phyloP scores from a whole-genome alignment of 2,329 filamentous ascomycete genomes.

The Aureobasidium sp. region DNA sequence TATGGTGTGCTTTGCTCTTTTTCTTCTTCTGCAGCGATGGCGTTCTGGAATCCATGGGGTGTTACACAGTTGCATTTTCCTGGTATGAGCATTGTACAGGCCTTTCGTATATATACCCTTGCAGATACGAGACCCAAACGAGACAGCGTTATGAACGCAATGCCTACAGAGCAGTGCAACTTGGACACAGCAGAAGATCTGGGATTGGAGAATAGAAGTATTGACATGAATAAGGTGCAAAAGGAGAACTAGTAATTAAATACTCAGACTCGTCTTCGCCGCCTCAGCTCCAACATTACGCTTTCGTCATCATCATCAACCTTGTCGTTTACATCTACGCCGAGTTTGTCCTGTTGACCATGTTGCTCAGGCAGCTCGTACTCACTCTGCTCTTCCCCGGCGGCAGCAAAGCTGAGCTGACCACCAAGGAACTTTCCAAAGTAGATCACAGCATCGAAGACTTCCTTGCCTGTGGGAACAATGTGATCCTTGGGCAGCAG shows the following conservation, averaged over 20 bases:
- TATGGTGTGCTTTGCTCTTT: not conserved
- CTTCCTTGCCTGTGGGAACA: conserved; percentile 79
- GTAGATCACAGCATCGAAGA: conserved; percentile 73
- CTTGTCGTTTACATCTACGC: not conserved
- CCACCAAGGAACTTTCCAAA: conserved; percentile 69
- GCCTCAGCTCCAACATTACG: conserved; percentile 2
- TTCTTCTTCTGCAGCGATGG: not conserved
- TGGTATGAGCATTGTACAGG: not conserved
- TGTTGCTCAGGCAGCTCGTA: not conserved
- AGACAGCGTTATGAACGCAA: not conserved
- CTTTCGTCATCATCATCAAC: not conserved
- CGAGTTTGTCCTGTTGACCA: not conserved
- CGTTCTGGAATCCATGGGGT: not conserved
- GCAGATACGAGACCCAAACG: not conserved
- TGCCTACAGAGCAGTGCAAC: too few relatives aligned
- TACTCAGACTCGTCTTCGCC: not conserved
- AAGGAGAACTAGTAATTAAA: not conserved
- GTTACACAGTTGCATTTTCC: not conserved
- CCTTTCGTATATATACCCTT: not conserved
- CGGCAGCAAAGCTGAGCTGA: conserved; percentile 25
- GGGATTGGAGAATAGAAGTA: not conserved
- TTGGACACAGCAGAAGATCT: not conserved
- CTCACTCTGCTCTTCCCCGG: not conserved
- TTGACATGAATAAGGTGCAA: not conserved
- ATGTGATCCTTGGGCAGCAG: conserved; percentile 80